A percentile compares a stretch with the other conserved stretches of the same genome.
Evolutionary conservation across 176 grass and related monocot species (phyloP).

Genomic region (Pontederia paniculata): DNA sequence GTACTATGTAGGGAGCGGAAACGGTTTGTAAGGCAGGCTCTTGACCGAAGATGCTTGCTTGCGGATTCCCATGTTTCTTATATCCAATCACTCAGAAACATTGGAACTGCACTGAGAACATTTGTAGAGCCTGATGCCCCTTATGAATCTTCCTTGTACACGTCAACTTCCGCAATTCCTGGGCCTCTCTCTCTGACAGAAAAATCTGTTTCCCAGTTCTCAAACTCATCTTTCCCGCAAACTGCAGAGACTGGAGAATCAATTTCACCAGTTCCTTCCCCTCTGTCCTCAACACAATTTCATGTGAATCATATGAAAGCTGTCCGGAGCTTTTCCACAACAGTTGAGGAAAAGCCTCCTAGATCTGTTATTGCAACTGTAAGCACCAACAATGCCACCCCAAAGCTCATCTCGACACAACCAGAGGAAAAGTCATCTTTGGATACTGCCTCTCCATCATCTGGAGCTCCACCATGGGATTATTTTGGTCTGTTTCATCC

Average conservation of each 20-base stretch:
- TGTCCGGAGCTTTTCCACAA: conserved; percentile 31
- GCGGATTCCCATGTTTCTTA: conserved; percentile 72
- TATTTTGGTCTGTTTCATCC: conserved; percentile 90
- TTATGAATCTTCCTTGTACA: conserved; percentile 44
- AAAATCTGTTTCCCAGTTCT: conserved; percentile 27
- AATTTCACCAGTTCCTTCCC: conserved; percentile 64
- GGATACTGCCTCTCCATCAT: conserved; percentile 38
- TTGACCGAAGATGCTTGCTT: conserved; percentile 77
- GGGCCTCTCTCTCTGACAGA: conserved; percentile 38
- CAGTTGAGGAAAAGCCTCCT: conserved; percentile 62
- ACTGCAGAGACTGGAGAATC: conserved; percentile 45
- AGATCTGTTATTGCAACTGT: conserved; percentile 55
- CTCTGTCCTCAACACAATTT: conserved; percentile 44
- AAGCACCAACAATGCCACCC: conserved; percentile 36
- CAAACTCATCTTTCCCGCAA: conserved; percentile 39
- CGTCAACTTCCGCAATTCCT: conserved; percentile 60
- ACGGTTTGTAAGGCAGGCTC: conserved; percentile 66
- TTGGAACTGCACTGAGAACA: conserved; percentile 67
- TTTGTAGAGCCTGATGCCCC: conserved; percentile 51
- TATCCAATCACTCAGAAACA: conserved; percentile 75
- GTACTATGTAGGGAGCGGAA: conserved; percentile 80
- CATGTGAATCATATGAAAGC: conserved; percentile 93
- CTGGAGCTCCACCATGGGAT: conserved; percentile 62
- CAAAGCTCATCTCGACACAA: conserved; percentile 25
- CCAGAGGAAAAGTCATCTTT: conserved; percentile 56